phyloP scores from a whole-genome alignment of 208 protist genomes.

The Leishmania braziliensis region DNA sequence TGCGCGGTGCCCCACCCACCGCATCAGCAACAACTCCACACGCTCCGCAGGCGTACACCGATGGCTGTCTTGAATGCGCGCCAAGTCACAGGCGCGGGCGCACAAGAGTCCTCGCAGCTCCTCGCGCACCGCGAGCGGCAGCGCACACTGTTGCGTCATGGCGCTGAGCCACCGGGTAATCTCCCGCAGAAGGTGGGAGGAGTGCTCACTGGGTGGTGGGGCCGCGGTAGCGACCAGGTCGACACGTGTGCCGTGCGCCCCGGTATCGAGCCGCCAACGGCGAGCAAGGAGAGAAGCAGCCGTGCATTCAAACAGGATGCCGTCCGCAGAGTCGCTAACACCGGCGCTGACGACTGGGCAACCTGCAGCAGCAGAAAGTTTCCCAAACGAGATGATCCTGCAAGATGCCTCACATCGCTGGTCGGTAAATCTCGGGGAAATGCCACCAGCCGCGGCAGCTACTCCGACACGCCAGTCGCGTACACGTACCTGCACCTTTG shows the following conservation, averaged over 20 bases:
- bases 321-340: neutral
- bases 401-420: neutral
- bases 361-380: neutral
- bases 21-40: slow-evolving; percentile 10
- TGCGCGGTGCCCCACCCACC: slow-evolving; percentile 19
- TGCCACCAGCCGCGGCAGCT: neutral
- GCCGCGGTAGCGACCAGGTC: neutral
- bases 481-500: slow-evolving; percentile 20
- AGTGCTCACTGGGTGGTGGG: neutral
- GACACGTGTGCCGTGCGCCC: neutral
- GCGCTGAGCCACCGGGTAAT: slow-evolving; percentile 13
- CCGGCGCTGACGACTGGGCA: neutral
- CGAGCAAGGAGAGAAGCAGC: neutral
- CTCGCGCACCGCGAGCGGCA: neutral
- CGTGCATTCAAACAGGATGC: neutral
- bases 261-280: neutral
- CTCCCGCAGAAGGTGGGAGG: neutral
- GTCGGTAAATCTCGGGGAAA: neutral
- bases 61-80: neutral
- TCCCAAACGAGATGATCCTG: neutral
- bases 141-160: slow-evolving; percentile 14
- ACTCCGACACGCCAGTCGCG: neutral
- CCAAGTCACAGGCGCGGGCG: slow-evolving; percentile 4
- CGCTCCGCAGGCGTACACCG: slow-evolving; percentile 12
- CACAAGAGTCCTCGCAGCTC: slow-evolving; percentile 21